Base-by-base conservation (phyloP, 495 filamentous ascomycete genomes). In the Penicillium egyptiacum region DNA sequence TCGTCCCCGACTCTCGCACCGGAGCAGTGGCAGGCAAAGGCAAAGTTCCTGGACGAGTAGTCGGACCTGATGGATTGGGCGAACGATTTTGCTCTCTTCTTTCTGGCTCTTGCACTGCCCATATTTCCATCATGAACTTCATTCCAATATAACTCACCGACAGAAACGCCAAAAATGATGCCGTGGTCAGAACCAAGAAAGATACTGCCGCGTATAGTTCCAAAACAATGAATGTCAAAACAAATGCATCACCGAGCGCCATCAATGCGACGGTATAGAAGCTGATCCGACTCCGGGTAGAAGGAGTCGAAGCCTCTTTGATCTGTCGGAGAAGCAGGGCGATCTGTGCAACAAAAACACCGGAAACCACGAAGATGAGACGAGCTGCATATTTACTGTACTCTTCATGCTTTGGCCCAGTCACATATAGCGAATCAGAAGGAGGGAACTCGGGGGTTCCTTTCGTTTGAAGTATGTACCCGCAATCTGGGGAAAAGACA, bases 401-500 rank as follows among this genome's bases (percentile, higher is more conserved):
- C 12, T 88, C 76, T 65, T 96, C 92, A 52, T 87, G 74, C 65
- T 98, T 97, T 23, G 85, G 79, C 0, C 94, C 92, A 10, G 79
- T 64, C 20, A 96, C 78, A 69, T 95, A 91, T 28, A 83, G 65
- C 6, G 76, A 79, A 42, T 92, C 84, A 19, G 74, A 76, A 3
- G 83, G 82, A 8, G 85, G 70, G 59, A 81, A 91, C 17, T 86
- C 80, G 5, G 91, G 90, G 3, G 89, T 83, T 0, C 90, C 89
- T 70, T 94, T 92, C 5, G 88, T 90, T 65, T 94, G 88, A n/a
- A 98, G 82, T 33, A 95, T 84, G 63, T 91, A 93, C 9, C 88
- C 90, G 68, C 94, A 98, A 67, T 96, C 93, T 17, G 94, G 94
- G 19, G 93, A 97, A 72, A 92, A 98, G 16, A 94, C 80, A 1